These are phyloP conservation scores for Plasmodiophora brassicae DNA, from an alignment of 208 protist species.

Conservation along the genomic window DNA sequence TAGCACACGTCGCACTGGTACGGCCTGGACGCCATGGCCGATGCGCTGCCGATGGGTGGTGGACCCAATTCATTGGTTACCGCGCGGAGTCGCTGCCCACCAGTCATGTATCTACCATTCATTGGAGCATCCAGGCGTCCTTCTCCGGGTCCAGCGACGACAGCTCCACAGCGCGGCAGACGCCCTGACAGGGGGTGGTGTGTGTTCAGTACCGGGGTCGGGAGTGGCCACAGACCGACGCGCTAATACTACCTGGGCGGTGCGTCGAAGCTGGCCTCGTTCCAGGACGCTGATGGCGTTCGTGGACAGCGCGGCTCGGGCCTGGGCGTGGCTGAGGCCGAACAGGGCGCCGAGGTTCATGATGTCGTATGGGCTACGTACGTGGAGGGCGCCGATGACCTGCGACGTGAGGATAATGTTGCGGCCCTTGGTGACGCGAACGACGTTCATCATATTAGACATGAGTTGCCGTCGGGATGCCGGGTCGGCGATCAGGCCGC, in stretches of 20 bases:
- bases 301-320: background rate
- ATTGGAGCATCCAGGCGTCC: too few relatives aligned
- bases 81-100: too few relatives aligned
- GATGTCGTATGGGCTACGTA: constrained; percentile 3
- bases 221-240: too few relatives aligned
- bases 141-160: too few relatives aligned
- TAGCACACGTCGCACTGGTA: too few relatives aligned
- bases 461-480: background rate
- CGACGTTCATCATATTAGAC: background rate
- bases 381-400: background rate
- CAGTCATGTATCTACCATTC: too few relatives aligned
- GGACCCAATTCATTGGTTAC: too few relatives aligned
- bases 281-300: background rate
- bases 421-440: background rate
- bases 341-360: background rate
- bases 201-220: too few relatives aligned
- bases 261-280: background rate
- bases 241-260: constrained; percentile 18
- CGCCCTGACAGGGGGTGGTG: too few relatives aligned
- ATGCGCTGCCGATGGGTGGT: too few relatives aligned
- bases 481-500: background rate
- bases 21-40: too few relatives aligned
- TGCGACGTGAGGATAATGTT: background rate
- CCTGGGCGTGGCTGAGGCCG: background rate
- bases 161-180: too few relatives aligned